These are phyloP conservation scores for Isabelozyma gotoi DNA, from an alignment of 805 yeast species.

Conservation along the genomic window DNA sequence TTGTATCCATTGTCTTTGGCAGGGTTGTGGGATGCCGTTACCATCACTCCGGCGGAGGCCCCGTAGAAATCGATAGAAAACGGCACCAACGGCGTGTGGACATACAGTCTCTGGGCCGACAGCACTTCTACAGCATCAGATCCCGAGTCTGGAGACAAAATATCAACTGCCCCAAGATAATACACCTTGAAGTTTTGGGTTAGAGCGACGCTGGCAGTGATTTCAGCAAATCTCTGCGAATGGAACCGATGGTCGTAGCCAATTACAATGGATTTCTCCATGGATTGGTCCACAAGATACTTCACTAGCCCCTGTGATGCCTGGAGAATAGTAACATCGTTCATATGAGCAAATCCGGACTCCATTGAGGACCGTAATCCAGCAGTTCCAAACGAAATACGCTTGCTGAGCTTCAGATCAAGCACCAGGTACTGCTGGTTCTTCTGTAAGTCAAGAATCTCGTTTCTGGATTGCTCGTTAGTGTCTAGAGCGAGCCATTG, in stretches of 20 bases:
- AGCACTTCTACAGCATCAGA: conserved; percentile 7
- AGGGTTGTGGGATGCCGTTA: conserved; percentile 88
- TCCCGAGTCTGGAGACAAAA: conserved; percentile 27
- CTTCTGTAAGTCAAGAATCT: conserved; percentile 48
- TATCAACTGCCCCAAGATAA: conserved; percentile 47
- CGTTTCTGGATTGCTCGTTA: conserved; percentile 49
- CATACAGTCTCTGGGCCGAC: conserved; percentile 19
- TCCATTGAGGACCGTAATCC: conserved; percentile 87
- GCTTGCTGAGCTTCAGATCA: conserved; percentile 47
- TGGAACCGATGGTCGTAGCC: conserved; percentile 92
- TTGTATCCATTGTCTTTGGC: conserved; percentile 90
- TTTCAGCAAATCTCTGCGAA: conserved; percentile 74
- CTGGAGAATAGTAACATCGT: conserved; percentile 83
- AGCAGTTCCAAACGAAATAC: conserved; percentile 90
- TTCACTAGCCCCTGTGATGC: conserved; percentile 81
- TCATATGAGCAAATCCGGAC: conserved; percentile 88
- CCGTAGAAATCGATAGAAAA: conserved; percentile 64
- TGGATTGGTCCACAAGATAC: conserved; percentile 35
- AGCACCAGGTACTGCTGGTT: conserved; percentile 42
- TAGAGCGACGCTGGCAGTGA: conserved; percentile 75
- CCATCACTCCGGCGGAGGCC: conserved; percentile 86
- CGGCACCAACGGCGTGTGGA: conserved; percentile 92
- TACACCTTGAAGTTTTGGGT: conserved; percentile 68
- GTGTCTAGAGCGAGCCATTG: conserved; percentile 38
- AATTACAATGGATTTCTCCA: conserved; percentile 53